A percentile compares a stretch with the other conserved stretches of the same genome.
Conservation (phyloP, 2,329 filamentous ascomycete genomes). For the Talaromyces atroroseus region DNA sequence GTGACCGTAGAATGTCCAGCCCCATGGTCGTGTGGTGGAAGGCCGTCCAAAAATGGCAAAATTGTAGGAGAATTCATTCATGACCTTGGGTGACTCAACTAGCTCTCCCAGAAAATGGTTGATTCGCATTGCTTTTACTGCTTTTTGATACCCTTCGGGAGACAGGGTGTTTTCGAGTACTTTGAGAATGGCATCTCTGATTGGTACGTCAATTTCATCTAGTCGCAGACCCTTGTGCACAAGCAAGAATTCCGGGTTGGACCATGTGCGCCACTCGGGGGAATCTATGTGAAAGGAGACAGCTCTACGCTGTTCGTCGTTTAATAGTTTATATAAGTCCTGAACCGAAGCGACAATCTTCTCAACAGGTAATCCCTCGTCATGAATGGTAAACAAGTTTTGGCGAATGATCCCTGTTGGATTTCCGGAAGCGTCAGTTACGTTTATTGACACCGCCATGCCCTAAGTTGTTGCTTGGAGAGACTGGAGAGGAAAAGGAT, state of each 20-base stretch:
- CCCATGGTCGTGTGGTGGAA: conserved; percentile 57
- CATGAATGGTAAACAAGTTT: conserved; percentile 53
- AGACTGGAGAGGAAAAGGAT: neutral
- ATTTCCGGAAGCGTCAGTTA: neutral
- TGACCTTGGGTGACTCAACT: conserved; percentile 55
- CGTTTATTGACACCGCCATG: neutral
- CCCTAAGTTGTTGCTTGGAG: neutral
- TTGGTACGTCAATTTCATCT: conserved; percentile 51
- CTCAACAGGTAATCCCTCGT: conserved; percentile 58
- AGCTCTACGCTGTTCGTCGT: conserved; percentile 44
- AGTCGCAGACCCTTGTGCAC: conserved; percentile 64
- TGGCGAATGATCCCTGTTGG: conserved; percentile 1
- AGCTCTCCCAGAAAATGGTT: conserved; percentile 71
- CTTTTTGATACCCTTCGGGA: conserved; percentile 66
- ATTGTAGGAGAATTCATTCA: conserved; percentile 74
- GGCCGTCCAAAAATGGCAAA: conserved; percentile 65
- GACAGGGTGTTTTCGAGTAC: conserved; percentile 58
- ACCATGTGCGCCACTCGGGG: conserved; percentile 65
- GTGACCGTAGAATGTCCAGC: conserved; percentile 71
- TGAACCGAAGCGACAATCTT: conserved; percentile 51
- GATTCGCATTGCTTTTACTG: conserved; percentile 63
- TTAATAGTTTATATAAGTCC: conserved; percentile 43
- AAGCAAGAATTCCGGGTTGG: conserved; percentile 68
- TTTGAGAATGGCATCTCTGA: conserved; percentile 48
- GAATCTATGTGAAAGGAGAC: conserved; percentile 61